Evolutionary conservation across 345 rosid genomes (phyloP).

Genomic region (Geranium brycei): DNA sequence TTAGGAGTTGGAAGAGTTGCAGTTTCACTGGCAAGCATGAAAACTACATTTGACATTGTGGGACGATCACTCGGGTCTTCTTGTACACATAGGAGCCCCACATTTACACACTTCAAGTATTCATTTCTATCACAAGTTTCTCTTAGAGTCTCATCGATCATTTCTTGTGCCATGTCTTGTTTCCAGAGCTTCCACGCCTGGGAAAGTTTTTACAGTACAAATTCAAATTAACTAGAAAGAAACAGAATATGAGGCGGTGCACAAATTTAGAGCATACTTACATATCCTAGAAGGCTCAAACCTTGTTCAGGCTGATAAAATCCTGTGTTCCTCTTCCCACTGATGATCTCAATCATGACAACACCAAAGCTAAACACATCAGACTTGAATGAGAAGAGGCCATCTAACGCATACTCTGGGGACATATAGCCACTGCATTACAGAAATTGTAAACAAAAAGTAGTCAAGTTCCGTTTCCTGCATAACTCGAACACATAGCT

Average conservation of each 20-base stretch:
- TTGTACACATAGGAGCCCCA: constrained; percentile 52
- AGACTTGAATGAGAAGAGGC: constrained; percentile 51
- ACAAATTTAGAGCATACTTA: constrained; percentile 13
- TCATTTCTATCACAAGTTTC: constrained; percentile 17
- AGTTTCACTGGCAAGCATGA: constrained; percentile 36
- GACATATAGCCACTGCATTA: constrained; percentile 61
- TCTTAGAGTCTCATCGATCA: constrained; percentile 25
- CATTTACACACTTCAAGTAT: constrained; percentile 27
- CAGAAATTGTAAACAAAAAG: background rate
- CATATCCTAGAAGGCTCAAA: constrained; percentile 40
- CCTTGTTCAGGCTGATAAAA: constrained; percentile 19
- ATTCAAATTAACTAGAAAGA: background rate
- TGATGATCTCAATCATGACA: constrained; percentile 38
- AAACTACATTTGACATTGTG: constrained; percentile 33
- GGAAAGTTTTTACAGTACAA: background rate
- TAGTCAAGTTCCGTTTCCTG: too few relatives aligned
- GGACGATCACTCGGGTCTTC: constrained; percentile 48
- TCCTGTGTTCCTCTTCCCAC: constrained; percentile 35
- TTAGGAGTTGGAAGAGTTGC: constrained; percentile 36
- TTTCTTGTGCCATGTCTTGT: constrained; percentile 20
- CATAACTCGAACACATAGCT: background rate
- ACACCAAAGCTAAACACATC: constrained; percentile 62
- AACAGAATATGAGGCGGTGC: background rate
- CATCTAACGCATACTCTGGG: constrained; percentile 53
- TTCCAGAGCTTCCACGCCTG: constrained; percentile 55